phyloP scores from a whole-genome alignment of 257 asterid genomes.

The Solanum rostratum region DNA sequence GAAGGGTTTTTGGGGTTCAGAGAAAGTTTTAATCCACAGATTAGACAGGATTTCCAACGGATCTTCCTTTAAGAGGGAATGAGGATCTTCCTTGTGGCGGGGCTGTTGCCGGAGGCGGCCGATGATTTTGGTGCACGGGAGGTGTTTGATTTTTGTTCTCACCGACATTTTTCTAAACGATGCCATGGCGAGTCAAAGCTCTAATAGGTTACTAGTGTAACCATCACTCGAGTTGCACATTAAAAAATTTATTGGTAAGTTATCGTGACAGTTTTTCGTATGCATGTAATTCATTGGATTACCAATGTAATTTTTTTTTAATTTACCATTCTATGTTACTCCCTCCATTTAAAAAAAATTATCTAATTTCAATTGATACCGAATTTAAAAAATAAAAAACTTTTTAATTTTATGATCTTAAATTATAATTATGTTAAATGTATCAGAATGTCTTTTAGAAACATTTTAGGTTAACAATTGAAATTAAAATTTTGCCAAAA shows the following conservation, averaged over 20 bases:
- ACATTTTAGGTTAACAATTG: too few species aligned
- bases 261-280: too few species aligned
- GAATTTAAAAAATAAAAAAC: too few species aligned
- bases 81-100: slow-evolving; percentile 22
- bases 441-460: too few species aligned
- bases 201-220: too few species aligned
- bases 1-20: slow-evolving; percentile 56
- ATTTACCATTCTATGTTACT: not conserved
- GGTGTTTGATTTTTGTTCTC: slow-evolving; percentile 62
- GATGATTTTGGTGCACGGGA: slow-evolving; percentile 16
- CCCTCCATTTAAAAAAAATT: too few species aligned
- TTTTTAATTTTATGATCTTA: too few species aligned
- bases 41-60: slow-evolving; percentile 63
- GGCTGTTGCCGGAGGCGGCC: slow-evolving; percentile 6
- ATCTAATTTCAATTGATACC: too few species aligned
- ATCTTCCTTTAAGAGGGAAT: slow-evolving; percentile 61
- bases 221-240: not conserved
- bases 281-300: not conserved
- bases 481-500: too few species aligned
- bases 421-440: too few species aligned
- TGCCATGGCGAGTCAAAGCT: not conserved
- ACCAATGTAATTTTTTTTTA: not conserved
- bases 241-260: not conserved
- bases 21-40: slow-evolving; percentile 81
- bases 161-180: slow-evolving; percentile 31